These are phyloP conservation scores for Trichophyton verrucosum DNA, from an alignment of 2,329 filamentous ascomycete genomes.

Conservation along the genomic window DNA sequence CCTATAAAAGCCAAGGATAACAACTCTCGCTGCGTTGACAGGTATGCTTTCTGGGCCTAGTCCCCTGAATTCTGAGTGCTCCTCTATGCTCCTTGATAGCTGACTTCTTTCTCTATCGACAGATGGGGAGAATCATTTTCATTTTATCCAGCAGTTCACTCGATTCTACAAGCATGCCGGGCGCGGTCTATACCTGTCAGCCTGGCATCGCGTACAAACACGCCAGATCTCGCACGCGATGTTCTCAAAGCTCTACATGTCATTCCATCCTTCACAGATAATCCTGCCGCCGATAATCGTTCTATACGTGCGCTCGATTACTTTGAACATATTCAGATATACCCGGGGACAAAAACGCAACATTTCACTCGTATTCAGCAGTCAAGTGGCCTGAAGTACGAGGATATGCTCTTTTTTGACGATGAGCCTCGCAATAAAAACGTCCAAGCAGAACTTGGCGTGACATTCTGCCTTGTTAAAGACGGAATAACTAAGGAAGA, in stretches of 20 bases:
- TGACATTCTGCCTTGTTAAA: conserved; percentile 70
- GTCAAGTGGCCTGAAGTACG: conserved; percentile 56
- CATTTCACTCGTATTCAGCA: conserved; percentile 68
- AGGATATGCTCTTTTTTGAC: conserved; percentile 93
- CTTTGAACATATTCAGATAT: conserved; percentile 50
- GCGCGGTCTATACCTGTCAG: conserved; percentile 47
- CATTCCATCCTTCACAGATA: conserved; percentile 33
- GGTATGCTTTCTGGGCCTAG: conserved; percentile 18
- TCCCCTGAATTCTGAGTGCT: background rate
- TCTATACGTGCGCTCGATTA: conserved; percentile 39
- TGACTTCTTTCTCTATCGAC: background rate
- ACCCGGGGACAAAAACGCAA: conserved; percentile 66
- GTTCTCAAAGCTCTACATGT: conserved; percentile 64
- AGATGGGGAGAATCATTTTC: conserved; percentile 52
- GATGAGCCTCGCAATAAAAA: conserved; percentile 80
- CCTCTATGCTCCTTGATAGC: conserved; percentile 7
- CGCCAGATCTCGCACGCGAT: conserved; percentile 67
- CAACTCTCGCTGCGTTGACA: conserved; percentile 34
- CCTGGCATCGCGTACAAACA: conserved; percentile 67
- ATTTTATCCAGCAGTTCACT: conserved; percentile 60
- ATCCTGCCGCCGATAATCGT: conserved; percentile 31
- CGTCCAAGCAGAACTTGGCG: conserved; percentile 59
- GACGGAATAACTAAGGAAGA: conserved; percentile 68
- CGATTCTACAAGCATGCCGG: conserved; percentile 51
- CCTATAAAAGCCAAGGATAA: conserved; percentile 55